Evolutionary conservation across 192 early-diverging fungal species (phyloP).

Genomic region (Pilobolus umbonatus): DNA sequence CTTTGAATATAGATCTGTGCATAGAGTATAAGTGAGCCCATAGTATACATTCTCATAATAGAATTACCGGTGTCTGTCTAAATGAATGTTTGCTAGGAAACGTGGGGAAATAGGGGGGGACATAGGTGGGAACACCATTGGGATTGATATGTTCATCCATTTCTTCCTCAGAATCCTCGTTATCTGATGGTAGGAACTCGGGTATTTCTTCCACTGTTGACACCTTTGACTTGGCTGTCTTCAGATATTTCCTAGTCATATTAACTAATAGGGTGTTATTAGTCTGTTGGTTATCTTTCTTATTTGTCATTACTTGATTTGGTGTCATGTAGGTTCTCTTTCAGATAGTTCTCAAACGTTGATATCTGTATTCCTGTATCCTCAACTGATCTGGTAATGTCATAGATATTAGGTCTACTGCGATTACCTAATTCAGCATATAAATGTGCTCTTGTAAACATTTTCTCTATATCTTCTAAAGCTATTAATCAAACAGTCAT

Average conservation of each 20-base stretch:
- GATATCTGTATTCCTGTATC: conserved; percentile 33
- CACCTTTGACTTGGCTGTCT: conserved; percentile 4
- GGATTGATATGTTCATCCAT: conserved; percentile 16
- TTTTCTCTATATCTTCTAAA: conserved; percentile 39
- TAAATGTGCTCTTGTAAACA: conserved; percentile 40
- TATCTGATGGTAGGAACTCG: conserved; percentile 36
- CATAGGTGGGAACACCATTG: conserved; percentile 34
- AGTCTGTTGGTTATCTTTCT: neutral
- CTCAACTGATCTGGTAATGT: conserved; percentile 42
- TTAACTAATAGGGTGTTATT: neutral
- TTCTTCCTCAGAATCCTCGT: conserved; percentile 29
- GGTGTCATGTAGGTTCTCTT: neutral
- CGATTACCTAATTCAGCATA: conserved; percentile 51
- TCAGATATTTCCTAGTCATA: conserved; percentile 8
- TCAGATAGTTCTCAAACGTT: conserved; percentile 35
- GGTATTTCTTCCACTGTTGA: conserved; percentile 29
- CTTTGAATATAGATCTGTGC: conserved; percentile 47
- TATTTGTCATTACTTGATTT: conserved; percentile 1
- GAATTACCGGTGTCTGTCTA: conserved; percentile 50
- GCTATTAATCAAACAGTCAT: neutral
- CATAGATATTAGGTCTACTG: conserved; percentile 44
- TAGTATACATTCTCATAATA: neutral
- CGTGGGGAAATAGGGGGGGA: conserved; percentile 44
- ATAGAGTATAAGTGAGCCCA: neutral
- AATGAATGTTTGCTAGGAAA: conserved; percentile 56